Evolutionary conservation across 2,329 filamentous ascomycete species (phyloP).

Genomic region (Albophoma yamanashiensis): DNA sequence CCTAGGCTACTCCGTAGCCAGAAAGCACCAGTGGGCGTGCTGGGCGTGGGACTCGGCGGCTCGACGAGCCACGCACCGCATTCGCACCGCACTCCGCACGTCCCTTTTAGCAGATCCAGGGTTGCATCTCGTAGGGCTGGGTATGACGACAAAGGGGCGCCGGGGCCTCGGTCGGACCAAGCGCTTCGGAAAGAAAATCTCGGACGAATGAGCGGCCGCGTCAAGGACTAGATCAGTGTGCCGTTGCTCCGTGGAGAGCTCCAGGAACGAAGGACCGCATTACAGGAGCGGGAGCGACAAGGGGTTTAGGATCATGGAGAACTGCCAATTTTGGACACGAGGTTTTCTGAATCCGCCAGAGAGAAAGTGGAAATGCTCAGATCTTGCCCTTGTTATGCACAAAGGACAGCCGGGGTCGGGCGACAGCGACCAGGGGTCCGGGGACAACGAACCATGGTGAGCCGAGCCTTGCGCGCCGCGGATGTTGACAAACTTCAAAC

Average conservation of each 20-base stretch:
- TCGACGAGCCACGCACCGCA: neutral
- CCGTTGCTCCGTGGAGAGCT: neutral
- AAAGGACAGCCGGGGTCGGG: slow-evolving; percentile 1
- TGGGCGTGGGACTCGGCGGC: neutral
- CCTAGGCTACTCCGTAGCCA: neutral
- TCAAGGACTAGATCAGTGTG: neutral
- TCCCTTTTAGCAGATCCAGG: neutral
- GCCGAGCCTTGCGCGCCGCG: neutral
- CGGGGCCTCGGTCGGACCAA: neutral
- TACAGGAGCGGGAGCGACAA: neutral
- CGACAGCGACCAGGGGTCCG: slow-evolving; percentile 3
- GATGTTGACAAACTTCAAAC: neutral
- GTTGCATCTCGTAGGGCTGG: slow-evolving; percentile 1
- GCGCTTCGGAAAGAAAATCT: neutral
- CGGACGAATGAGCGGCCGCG: neutral
- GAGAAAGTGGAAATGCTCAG: slow-evolving; percentile 10
- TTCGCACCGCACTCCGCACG: too few relatives aligned
- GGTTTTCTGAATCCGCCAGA: slow-evolving; percentile 13
- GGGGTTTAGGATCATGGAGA: neutral
- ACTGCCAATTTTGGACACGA: slow-evolving; percentile 23
- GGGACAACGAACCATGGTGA: slow-evolving; percentile 5
- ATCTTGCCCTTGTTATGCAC: slow-evolving; percentile 8
- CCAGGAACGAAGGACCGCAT: neutral
- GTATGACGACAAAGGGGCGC: neutral
- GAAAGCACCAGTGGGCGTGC: neutral